Base-by-base conservation (phyloP, 2,329 filamentous ascomycete species). In the Calonectria fujianensis region DNA sequence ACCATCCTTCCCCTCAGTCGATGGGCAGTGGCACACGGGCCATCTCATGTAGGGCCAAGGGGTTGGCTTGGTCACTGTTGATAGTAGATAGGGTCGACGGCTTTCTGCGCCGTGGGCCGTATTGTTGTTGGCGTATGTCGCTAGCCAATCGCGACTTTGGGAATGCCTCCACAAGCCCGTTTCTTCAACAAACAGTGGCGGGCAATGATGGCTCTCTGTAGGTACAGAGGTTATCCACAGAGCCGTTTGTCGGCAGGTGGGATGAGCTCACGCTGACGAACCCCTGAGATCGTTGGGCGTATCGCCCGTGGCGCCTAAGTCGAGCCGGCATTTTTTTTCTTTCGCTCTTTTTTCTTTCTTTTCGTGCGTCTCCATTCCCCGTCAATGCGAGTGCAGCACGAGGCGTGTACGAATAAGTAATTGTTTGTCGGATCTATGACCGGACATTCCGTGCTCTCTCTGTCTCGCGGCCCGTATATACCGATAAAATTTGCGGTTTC, bases 101-200 rank as follows among this genome's bases (percentile, higher is more conserved):
- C 51, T 66, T 75, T 75, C 70, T 77, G 73, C 76, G 74, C 72
- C 70, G 65, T 69, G 75, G 67, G 52, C 41, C n/a, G 65, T 61
- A 35, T 51, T 18, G 51, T 65, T 69, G 29, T 70, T 54, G 48
- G 65, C 48, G 32, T 32, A 61, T 31, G 31, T 48, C 11, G 6
- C 45, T 16, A 69, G 35, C 72, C 37, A 63, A 72, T 64, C 31
- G 72, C 73, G n/a, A 52, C 54, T 37, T 45, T 50, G 69, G 73
- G 63, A 41, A 57, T 64, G 16, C 57, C n/a, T 51, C 72, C 31
- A 61, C 64, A 35, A 64, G 54, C 45, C 52, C 61, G 32, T 70
- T 32, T 61, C 63, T 76, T 50, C 45, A 63, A 37, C 61, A 70
- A 61, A 29, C 52, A 29, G 13, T 13, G 48, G 68, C 54, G 54